Base-by-base conservation (phyloP, 495 filamentous ascomycete genomes). In the Parmelia sp. region DNA sequence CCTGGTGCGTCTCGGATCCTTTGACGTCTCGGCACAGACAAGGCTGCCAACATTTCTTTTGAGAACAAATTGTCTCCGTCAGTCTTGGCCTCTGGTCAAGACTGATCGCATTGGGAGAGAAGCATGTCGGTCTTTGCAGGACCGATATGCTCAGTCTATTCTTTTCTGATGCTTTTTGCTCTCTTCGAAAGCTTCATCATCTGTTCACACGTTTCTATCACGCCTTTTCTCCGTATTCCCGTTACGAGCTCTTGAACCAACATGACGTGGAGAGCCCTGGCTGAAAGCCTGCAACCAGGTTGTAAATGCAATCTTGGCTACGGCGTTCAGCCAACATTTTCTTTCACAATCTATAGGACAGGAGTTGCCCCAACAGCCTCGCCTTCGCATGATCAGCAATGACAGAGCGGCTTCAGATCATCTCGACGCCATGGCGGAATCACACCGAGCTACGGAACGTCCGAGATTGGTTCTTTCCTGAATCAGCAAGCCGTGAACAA, bases 381-480 rank as follows among this genome's bases (percentile, higher is more conserved):
- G 17, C 14, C 9, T 3, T 15, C 15, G 9, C 39, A 45, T 45
- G 31, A 60, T 10, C 25, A n/a, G 9, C n/a, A 27, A 60, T 55
- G 60, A 39, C 60, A 40, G 51, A 64, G 60, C 58, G 49, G 47
- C 31, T 68, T 6, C 87, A 87, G 72, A 88, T 91, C 71, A 80
- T 88, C 25, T 85, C 90, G 74, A 92, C 89, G 37, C 88, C 90
- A 39, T 95, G 90, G 90, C 87, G 89, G 65, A 74, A 82, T 67
- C 79, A 79, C 29, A 64, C 73, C 21, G 86, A 92, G 66, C 81
- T 96, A 56, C 74, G 91, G 60, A 70, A 76, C 21, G 84, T 94
- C 51, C 84, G 90, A 60, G 69, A 69, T 31, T 80, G 86, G 68
- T 86, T 96, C 61, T 95, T 87, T 72, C 80, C 85, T 19, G 61